Conservation (phyloP, 2,329 filamentous ascomycete genomes). For the Calonectria pseudoturangicola region DNA sequence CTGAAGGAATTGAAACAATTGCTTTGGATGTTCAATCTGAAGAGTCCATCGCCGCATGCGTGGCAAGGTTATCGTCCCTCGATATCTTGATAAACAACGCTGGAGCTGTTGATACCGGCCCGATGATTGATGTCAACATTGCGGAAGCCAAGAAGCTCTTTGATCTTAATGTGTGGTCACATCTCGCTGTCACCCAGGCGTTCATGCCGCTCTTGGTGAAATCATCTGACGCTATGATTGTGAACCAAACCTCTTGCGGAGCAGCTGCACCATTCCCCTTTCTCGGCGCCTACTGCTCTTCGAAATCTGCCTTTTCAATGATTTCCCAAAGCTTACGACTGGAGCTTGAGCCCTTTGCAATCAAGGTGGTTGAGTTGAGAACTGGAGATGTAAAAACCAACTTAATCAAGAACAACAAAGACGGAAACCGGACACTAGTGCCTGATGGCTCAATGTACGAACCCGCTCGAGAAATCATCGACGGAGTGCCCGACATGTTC, state of each 20-base stretch:
- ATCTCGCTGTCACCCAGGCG: background rate
- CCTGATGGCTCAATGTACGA: background rate
- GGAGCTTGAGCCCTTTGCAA: background rate
- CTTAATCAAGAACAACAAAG: slow-evolving; percentile 4
- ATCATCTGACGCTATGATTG: background rate
- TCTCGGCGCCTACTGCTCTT: slow-evolving; percentile 1
- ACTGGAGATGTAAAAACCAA: slow-evolving; percentile 3
- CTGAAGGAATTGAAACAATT: background rate
- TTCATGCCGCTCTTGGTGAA: background rate
- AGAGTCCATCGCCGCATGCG: background rate
- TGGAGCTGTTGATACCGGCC: background rate
- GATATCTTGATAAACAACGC: background rate
- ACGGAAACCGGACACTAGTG: background rate
- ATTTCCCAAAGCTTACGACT: slow-evolving; percentile 1
- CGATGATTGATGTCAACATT: background rate
- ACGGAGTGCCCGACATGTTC: slow-evolving; percentile 1
- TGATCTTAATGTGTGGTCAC: slow-evolving; percentile 3
- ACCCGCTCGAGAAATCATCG: background rate
- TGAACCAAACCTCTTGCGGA: background rate
- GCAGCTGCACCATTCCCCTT: background rate
- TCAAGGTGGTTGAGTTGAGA: slow-evolving; percentile 2
- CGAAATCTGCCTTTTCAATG: background rate
- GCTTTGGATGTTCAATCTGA: background rate
- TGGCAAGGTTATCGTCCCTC: background rate
- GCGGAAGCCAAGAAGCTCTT: background rate